A percentile compares a stretch with the other conserved stretches of the same genome.
These are phyloP conservation scores for Paraleonurus japonicus DNA, from an alignment of 257 asterid genomes.

Conservation along the genomic window DNA sequence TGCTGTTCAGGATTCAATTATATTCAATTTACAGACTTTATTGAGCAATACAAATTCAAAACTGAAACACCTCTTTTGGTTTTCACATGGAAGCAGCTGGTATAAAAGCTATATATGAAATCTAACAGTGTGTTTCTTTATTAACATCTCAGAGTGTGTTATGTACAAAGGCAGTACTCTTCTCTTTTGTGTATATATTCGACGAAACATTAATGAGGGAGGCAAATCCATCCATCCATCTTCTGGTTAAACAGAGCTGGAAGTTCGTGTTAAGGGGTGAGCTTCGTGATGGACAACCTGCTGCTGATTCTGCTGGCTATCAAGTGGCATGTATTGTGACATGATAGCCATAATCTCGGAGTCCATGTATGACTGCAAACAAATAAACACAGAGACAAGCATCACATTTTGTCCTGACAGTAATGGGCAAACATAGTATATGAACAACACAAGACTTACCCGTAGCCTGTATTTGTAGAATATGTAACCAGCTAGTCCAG, in stretches of 20 bases:
- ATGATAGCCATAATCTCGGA: conserved; percentile 96
- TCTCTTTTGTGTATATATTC: neutral
- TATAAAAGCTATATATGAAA: neutral
- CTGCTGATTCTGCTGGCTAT: conserved; percentile 64
- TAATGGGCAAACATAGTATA: neutral
- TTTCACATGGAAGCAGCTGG: neutral
- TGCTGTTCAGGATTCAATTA: no score
- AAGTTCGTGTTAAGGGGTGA: conserved; percentile 48
- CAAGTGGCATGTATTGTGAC: conserved; percentile 98
- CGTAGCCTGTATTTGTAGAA: conserved; percentile 93
- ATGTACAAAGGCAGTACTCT: conserved; percentile 15
- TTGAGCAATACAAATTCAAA: no score
- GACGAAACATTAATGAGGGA: neutral
- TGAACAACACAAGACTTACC: conserved; percentile 37
- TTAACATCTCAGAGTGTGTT: conserved; percentile 15
- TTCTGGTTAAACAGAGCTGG: conserved; percentile 46
- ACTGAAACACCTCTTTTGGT: neutral
- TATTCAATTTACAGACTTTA: no score
- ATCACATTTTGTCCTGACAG: neutral
- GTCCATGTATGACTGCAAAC: conserved; percentile 90
- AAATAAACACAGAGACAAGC: neutral
- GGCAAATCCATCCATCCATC: neutral
- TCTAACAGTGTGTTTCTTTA: conserved; percentile 1
- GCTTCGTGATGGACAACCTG: conserved; percentile 64
- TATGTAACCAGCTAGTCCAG: conserved; percentile 63